Percentiles rank a stretch among this genome's conserved stretches.
Evolutionary conservation across 2,329 filamentous ascomycete genomes (phyloP).

Genomic region (Pezicula neosporulosa): DNA sequence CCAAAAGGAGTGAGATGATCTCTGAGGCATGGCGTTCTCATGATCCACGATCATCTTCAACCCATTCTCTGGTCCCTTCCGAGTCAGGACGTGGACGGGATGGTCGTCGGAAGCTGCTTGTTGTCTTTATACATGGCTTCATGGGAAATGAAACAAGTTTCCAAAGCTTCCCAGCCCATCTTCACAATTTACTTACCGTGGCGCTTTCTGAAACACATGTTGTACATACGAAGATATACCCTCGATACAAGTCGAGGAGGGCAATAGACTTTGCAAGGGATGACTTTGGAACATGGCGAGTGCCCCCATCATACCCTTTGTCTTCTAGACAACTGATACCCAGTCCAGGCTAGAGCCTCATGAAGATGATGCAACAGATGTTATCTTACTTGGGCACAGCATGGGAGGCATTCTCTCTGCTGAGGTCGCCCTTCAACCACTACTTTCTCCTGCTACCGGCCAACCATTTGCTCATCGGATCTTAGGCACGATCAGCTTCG

Average conservation of each 20-base stretch:
- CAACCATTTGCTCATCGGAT: constrained; percentile 67
- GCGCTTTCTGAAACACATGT: constrained; percentile 69
- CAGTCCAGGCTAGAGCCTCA: constrained; percentile 65
- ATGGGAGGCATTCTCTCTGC: constrained; percentile 84
- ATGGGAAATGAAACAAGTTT: constrained; percentile 88
- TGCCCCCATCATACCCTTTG: not conserved
- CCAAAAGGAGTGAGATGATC: constrained; percentile 21
- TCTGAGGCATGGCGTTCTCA: constrained; percentile 29
- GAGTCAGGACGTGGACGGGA: constrained; percentile 19
- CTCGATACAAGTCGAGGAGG: constrained; percentile 73
- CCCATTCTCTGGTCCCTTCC: constrained; percentile 27
- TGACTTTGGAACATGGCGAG: constrained; percentile 75
- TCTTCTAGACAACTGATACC: constrained; percentile 8
- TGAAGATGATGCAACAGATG: constrained; percentile 69
- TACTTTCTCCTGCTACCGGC: constrained; percentile 13
- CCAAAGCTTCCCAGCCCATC: constrained; percentile 80
- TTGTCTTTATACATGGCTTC: constrained; percentile 88
- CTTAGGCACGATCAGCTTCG: constrained; percentile 76
- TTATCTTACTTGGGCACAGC: constrained; percentile 81
- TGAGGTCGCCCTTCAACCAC: constrained; percentile 65
- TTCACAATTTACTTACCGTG: constrained; percentile 70
- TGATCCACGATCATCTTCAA: constrained; percentile 29
- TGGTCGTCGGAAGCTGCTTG: constrained; percentile 54
- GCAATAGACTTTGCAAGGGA: constrained; percentile 71
- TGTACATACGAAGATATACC: constrained; percentile 84